Base-by-base conservation (phyloP, 2,329 filamentous ascomycete species). In the Aureobasidium leucospermi region DNA sequence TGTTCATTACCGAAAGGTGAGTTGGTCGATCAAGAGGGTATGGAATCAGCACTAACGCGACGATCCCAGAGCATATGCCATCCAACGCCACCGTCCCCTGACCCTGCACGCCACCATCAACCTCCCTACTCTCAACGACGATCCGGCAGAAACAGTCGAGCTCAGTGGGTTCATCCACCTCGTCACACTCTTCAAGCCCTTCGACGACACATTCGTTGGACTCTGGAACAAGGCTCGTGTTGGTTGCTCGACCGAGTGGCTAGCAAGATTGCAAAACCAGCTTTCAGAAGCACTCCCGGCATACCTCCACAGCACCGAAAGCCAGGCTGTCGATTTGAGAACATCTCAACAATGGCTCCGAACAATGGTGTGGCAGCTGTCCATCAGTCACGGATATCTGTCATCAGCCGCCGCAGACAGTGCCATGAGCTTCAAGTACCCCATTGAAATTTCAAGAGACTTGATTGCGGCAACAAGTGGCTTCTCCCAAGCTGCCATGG, bases 281-380 rank as follows among this genome's bases (percentile, higher is more conserved):
- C 73, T 82, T 1, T 76, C 76, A 4, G 77, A 78, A 58, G 78
- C 80, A 19, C 73, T 85, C 1, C 80, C 83, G 4, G 71, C 76
- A 16, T 83, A 84, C 53, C 74, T 85, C 7, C 79, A 82, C 31
- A 75, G 78, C 5, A 86, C 84, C 0, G 83, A 86, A 60, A 85
- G 83, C 19, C 86, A 89, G 65, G 86, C 85, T 58, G 84, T 87
- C 6, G 85, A 89, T 65, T 78, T 89, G 16, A 77, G 86, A 45
- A 81, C 86, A 57, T 88, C 85, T 2, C 86, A 89, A 67, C 85
- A 87, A 66, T 89, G 86, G 86, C 76, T 89, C 4, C 78, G 83
- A 16, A 82, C 85, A 1, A 86, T 88, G 73, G 81, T 88, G n/a
- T 89, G 86, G 86, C 86, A 88, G 65, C 79, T 86, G 1, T 85